A percentile compares a stretch with the other conserved stretches of the same genome.
These are phyloP conservation scores for Solanum lycopersicoides DNA, from an alignment of 257 asterid genomes.

Conservation along the genomic window DNA sequence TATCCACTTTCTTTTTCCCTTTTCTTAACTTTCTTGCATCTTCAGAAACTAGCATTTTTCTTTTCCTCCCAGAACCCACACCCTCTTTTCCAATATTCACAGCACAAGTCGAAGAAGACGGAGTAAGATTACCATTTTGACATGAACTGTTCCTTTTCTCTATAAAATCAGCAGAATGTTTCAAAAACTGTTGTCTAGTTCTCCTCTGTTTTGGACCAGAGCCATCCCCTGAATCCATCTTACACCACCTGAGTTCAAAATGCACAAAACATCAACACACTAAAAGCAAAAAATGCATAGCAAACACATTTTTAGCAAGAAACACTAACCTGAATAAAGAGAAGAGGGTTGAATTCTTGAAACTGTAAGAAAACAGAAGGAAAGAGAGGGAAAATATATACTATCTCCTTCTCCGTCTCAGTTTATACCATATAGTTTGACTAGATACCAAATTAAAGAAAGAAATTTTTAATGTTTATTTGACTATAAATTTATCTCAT, in stretches of 20 bases:
- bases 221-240: not conserved
- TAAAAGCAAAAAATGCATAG: too few species aligned
- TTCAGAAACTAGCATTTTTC: not conserved
- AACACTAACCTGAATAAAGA: too few species aligned
- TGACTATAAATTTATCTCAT: too few species aligned
- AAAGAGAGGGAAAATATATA: not conserved
- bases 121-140: not conserved
- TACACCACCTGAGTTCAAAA: not conserved
- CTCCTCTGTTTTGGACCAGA: not conserved
- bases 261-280: not conserved
- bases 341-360: not conserved
- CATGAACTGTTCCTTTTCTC: not conserved
- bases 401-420: too few species aligned
- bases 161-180: not conserved
- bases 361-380: not conserved
- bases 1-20: not conserved
- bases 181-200: not conserved
- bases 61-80: not conserved
- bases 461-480: too few species aligned
- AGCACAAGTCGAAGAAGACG: not conserved
- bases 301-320: too few species aligned
- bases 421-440: too few species aligned
- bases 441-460: too few species aligned
- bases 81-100: not conserved
- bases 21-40: not conserved